Conservation (phyloP, 306 rosid genomes). For the Boehmeria nivea region DNA sequence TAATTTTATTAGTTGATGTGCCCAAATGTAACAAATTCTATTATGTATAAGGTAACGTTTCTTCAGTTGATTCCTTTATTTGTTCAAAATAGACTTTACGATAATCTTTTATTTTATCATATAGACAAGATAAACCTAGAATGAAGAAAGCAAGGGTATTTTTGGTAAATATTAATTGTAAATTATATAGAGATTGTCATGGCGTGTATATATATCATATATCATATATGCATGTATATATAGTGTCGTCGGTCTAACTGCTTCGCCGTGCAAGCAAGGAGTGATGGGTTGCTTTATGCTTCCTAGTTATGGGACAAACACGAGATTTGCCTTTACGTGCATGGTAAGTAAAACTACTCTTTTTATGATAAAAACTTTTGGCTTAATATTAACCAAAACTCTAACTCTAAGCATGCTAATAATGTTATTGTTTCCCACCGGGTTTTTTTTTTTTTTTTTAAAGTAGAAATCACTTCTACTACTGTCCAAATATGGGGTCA, state of each 20-base stretch:
- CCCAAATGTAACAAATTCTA: too few species aligned
- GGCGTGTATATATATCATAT: neutral
- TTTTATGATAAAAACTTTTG: neutral
- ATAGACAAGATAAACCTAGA: neutral
- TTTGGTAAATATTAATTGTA: slow-evolving; percentile 10
- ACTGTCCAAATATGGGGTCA: slow-evolving; percentile 9
- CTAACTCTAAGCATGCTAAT: slow-evolving; percentile 16
- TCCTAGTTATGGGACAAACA: slow-evolving; percentile 66
- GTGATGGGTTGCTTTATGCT: slow-evolving; percentile 73
- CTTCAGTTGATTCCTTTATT: too few species aligned
- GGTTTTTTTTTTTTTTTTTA: too few species aligned
- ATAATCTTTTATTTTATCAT: too few species aligned
- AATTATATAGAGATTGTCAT: too few species aligned
- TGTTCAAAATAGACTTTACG: too few species aligned
- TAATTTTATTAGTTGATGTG: too few species aligned
- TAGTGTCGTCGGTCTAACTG: slow-evolving; percentile 15
- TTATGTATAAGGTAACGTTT: too few species aligned
- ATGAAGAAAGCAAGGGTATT: slow-evolving; percentile 6
- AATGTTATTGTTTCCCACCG: slow-evolving; percentile 33
- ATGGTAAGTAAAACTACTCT: slow-evolving; percentile 61
- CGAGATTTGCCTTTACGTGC: slow-evolving; percentile 74
- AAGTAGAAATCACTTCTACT: slow-evolving; percentile 1
- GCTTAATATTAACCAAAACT: slow-evolving; percentile 1
- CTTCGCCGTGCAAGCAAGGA: slow-evolving; percentile 81
- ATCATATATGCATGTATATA: neutral